A percentile compares a stretch with the other conserved stretches of the same genome.
Evolutionary conservation across 2,329 filamentous ascomycete genomes (phyloP).

Genomic region (Trichoderma sp.): DNA sequence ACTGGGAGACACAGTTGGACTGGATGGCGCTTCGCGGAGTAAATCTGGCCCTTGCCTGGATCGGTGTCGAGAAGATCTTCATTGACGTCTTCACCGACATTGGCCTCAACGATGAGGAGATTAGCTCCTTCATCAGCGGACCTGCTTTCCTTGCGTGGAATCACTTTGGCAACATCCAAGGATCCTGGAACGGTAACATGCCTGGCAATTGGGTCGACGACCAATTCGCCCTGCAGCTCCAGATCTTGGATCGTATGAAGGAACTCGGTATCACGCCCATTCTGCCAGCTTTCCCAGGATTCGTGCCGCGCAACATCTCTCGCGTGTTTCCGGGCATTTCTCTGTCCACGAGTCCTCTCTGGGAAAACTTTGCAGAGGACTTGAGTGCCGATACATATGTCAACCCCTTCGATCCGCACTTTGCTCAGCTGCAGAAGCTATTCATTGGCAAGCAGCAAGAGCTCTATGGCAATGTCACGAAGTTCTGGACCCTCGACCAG

Average conservation of each 20-base stretch:
- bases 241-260: constrained; percentile 51
- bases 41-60: constrained; percentile 54
- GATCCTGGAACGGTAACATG: constrained; percentile 49
- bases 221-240: constrained; percentile 51
- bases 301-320: constrained; percentile 46
- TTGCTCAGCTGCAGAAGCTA: constrained; percentile 45
- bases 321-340: constrained; percentile 45
- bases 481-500: constrained; percentile 54
- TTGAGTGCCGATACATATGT: constrained; percentile 52
- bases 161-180: constrained; percentile 55
- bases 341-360: constrained; percentile 47
- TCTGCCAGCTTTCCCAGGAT: constrained; percentile 52
- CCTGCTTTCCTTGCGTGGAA: constrained; percentile 56
- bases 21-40: constrained; percentile 54
- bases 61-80: constrained; percentile 53
- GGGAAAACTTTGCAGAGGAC: constrained; percentile 44
- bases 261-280: constrained; percentile 56
- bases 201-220: constrained; percentile 48
- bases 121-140: constrained; percentile 48
- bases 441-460: constrained; percentile 49
- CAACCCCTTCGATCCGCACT: constrained; percentile 48
- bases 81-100: constrained; percentile 49
- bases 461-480: constrained; percentile 50
- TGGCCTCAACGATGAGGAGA: constrained; percentile 47
- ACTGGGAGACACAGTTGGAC: constrained; percentile 55